Conservation (phyloP, 2,329 filamentous ascomycete species). For the Phoma sp. region DNA sequence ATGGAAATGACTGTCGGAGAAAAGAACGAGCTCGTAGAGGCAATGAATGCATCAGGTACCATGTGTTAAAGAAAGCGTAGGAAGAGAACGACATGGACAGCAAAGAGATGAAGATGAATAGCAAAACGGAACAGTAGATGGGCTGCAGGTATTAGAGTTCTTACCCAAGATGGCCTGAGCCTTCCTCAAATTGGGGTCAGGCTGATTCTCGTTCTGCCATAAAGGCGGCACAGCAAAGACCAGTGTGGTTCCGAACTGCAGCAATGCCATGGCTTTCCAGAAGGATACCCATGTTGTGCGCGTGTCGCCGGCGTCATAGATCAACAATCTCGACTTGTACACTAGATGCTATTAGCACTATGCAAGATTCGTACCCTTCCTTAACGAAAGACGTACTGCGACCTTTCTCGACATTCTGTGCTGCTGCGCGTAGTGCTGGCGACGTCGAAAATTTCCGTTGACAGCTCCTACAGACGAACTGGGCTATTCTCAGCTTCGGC, state of each 20-base stretch:
- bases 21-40: too few species aligned
- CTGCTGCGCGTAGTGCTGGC: slow-evolving; percentile 27
- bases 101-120: not conserved
- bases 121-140: too few species aligned
- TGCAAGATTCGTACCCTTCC: not conserved
- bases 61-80: too few species aligned
- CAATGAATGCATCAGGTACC: too few species aligned
- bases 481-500: slow-evolving; percentile 14
- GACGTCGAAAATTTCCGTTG: slow-evolving; percentile 42
- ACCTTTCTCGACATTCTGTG: slow-evolving; percentile 28
- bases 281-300: slow-evolving; percentile 45
- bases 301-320: slow-evolving; percentile 47
- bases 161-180: slow-evolving; percentile 39
- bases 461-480: slow-evolving; percentile 35
- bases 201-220: slow-evolving; percentile 44
- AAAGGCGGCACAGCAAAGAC: slow-evolving; percentile 42
- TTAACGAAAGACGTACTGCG: slow-evolving; percentile 22
- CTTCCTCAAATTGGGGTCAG: slow-evolving; percentile 34
- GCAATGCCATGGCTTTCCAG: slow-evolving; percentile 45
- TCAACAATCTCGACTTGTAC: slow-evolving; percentile 37
- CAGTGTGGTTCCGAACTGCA: slow-evolving; percentile 42
- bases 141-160: slow-evolving; percentile 1
- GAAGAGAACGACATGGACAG: not conserved
- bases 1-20: too few species aligned
- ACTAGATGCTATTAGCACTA: slow-evolving; percentile 9